Evolutionary conservation across 768 basidiomycete genomes (phyloP), one percentile per base, ranked within the genome.

Genomic region (Panaeolus papilionaceus): DNA sequence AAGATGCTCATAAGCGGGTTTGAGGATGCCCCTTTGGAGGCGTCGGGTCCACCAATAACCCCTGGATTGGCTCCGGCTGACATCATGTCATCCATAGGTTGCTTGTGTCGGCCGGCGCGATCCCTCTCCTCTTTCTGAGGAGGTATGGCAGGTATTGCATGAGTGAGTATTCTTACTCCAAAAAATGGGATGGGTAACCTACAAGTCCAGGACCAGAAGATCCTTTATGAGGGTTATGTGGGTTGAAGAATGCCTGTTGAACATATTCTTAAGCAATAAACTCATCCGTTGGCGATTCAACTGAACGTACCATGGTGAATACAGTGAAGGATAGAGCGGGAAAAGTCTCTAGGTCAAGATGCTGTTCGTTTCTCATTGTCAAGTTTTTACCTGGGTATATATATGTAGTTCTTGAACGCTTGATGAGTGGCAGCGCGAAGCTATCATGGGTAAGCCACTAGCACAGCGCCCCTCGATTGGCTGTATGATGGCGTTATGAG

Each of bases 1-100:
- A 58, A 58, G 14, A 58, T 58, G 16, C 54, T 58, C 54, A 37
- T 37, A 5, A 58, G n/a, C 14, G 54, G 54, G 33, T 58, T 58
- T 4, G 33, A 28, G 14, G 26, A 28, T 7, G 54, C 10, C 10
- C 54, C 54, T 16, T 58, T 58, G 26, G 54, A 58, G 26, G 54
- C 54, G 16, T 49, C 47, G 4, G 54, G 54, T 14, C 54, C 54
- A 2, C 54, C 54, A 16, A 58, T 58, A 16, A 58, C 12, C 4
- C 54, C 54, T 33, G 26, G 54, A 33, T 58, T 58, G 23, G 47
- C 8, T 12, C 54, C 54, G 11, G 4, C 28, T 28, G 54, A 58
- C 26, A 58, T 58, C 33, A 58, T 28, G 54, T 58, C 54, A 4
- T 58, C 54, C 26, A 58, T 28, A 16, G 54, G 54, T 18, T 28